Conservation (phyloP, 805 yeast species). For the Kuraishia capsulata region DNA sequence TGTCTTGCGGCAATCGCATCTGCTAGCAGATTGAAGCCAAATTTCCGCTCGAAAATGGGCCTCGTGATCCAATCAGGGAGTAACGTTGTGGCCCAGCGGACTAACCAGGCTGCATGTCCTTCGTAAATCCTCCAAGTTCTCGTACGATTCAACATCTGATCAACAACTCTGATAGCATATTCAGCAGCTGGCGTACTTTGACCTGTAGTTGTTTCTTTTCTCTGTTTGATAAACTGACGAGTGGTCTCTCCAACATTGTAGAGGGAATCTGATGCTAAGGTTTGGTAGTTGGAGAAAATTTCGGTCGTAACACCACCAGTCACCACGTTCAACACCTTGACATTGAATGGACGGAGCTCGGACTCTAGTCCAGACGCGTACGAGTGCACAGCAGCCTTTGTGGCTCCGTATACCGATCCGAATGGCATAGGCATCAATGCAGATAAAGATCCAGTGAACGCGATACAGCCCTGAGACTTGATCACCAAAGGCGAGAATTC, state of each 20-base stretch:
- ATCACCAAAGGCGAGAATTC: slow-evolving; percentile 22
- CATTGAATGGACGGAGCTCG: slow-evolving; percentile 29
- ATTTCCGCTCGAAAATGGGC: neutral
- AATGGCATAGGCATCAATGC: slow-evolving; percentile 24
- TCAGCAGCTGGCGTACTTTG: neutral
- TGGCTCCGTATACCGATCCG: slow-evolving; percentile 22
- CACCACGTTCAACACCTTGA: slow-evolving; percentile 26
- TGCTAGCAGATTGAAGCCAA: neutral
- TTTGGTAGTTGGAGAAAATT: neutral
- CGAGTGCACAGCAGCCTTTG: slow-evolving; percentile 30
- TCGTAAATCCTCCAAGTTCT: slow-evolving; percentile 8
- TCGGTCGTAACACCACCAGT: slow-evolving; percentile 31
- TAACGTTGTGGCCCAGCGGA: neutral
- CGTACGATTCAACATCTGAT: slow-evolving; percentile 26
- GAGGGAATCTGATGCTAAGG: neutral
- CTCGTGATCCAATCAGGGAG: neutral
- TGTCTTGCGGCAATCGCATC: neutral
- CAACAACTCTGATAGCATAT: neutral
- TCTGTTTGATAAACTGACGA: neutral
- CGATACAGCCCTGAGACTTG: slow-evolving; percentile 24
- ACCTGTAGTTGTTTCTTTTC: neutral
- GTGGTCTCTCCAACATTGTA: neutral
- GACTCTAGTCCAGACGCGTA: slow-evolving; percentile 23
- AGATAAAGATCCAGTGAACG: slow-evolving; percentile 28
- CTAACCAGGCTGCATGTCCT: neutral